Conservation (phyloP, 2,329 filamentous ascomycete species). For the Arthroderma sp. region DNA sequence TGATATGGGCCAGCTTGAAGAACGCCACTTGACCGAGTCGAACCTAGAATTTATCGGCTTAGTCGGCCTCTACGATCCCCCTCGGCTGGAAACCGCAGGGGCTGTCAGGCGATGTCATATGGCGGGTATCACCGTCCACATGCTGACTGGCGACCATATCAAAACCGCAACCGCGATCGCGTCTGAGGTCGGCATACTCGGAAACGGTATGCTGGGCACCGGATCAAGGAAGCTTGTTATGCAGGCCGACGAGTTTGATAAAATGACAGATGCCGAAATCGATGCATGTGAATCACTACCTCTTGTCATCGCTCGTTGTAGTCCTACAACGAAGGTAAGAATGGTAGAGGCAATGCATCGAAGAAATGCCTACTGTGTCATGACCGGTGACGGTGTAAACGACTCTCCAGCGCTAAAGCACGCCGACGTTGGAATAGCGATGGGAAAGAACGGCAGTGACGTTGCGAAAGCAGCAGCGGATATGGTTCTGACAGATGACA, state of each 20-base stretch:
- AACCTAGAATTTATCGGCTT: conserved; percentile 59
- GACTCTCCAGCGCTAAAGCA: conserved; percentile 61
- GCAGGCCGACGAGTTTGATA: conserved; percentile 62
- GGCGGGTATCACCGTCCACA: conserved; percentile 61
- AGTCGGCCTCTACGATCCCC: conserved; percentile 69
- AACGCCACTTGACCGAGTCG: conserved; percentile 47
- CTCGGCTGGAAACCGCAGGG: conserved; percentile 57
- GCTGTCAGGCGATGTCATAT: conserved; percentile 54
- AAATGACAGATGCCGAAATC: conserved; percentile 55
- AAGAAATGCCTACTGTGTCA: conserved; percentile 56
- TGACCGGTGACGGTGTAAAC: conserved; percentile 72
- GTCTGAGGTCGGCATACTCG: conserved; percentile 59
- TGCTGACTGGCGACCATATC: conserved; percentile 65
- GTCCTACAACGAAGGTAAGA: conserved; percentile 52
- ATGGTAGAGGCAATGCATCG: conserved; percentile 50
- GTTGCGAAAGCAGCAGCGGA: conserved; percentile 61
- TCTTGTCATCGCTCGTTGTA: conserved; percentile 38
- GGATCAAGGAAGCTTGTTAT: conserved; percentile 47
- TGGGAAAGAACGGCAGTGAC: conserved; percentile 62
- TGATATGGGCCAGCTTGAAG: conserved; percentile 33
- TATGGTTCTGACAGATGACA: conserved; percentile 45
- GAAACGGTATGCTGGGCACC: conserved; percentile 2
- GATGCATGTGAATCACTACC: conserved; percentile 39
- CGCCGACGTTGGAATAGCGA: conserved; percentile 69
- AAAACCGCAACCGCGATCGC: conserved; percentile 65